Base-by-base conservation (phyloP, 805 yeast genomes). In the Hyphopichia homilentoma region DNA sequence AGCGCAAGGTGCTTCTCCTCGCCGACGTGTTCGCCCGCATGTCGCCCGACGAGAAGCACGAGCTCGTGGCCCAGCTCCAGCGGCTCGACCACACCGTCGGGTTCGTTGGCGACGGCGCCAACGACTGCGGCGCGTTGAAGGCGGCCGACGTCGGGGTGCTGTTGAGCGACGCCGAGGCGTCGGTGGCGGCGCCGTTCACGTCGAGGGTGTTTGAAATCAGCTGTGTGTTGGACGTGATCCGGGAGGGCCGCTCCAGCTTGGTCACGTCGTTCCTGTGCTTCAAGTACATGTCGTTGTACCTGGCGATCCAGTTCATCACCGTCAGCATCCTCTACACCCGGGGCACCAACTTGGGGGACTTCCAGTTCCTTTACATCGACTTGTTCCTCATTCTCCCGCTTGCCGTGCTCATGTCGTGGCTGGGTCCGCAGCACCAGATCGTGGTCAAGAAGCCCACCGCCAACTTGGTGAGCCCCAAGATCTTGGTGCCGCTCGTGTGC, bases 1-100 rank as follows among this genome's bases (percentile, higher is more conserved):
- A 72, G 25, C 75, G 75, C 29, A 67, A 64, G 16, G 70, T 93
- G 54, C 67, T 93, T 34, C 65, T 87, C 65, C 78, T 75, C 40
- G 79, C 88, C 36, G 75, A 79, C 27, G 75, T 93, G 4, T 93
- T 81, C 63, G 97, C 99, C 0, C 71, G 99, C 43, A 93, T 93
- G 99, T 89, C 97, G 0, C 99, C 99, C 0, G 98, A 94, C 58
- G 99, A 93, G 57, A 93, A 93, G 52, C 96, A 93, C 56, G 98
- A 93, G 59, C 67, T 93, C 29, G 96, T 93, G 21, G 89, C 84
- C 48, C 86, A 83, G 52, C 62, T 93, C 9, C 96, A 88, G 55
- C 71, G 68, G 15, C 52, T 93, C 14, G 96, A 89, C 49, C 90
- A 90, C 53, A 86, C 95, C 0, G 95, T 87, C 29, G 96, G 97